Percentiles rank a stretch among this genome's conserved stretches.
Evolutionary conservation across 495 filamentous ascomycete genomes (phyloP).

Genomic region (Penicillium crystallinum): DNA sequence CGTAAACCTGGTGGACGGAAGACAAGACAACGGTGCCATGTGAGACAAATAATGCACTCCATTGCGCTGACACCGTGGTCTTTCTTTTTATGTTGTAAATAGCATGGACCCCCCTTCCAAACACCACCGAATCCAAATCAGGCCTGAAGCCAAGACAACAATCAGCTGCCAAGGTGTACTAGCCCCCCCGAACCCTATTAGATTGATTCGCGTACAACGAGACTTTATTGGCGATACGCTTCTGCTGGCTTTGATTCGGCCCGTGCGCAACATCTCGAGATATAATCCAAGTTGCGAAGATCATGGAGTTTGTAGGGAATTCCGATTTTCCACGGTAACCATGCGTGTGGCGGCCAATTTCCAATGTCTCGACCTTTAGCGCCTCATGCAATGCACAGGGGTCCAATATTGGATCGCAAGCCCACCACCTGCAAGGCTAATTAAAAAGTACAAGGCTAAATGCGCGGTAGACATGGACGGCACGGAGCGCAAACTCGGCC

Average conservation of each 20-base stretch:
- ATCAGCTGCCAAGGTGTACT: conserved; percentile 22
- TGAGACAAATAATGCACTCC: conserved; percentile 34
- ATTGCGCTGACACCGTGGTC: background rate
- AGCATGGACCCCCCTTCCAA: conserved; percentile 6
- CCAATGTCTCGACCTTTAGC: background rate
- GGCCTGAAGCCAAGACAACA: conserved; percentile 17
- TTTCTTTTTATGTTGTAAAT: background rate
- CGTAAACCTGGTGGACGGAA: conserved; percentile 21
- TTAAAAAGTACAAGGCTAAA: conserved; percentile 10
- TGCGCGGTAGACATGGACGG: conserved; percentile 13
- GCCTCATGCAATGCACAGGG: background rate
- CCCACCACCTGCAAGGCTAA: conserved; percentile 13
- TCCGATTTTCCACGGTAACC: background rate
- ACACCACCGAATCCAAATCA: background rate
- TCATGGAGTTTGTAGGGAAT: background rate
- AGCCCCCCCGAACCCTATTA: conserved; percentile 23
- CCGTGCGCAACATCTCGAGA: conserved; percentile 17
- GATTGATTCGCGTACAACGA: conserved; percentile 13
- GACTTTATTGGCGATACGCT: conserved; percentile 41
- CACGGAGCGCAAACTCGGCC: conserved; percentile 3
- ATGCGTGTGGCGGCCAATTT: background rate
- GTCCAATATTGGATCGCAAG: background rate
- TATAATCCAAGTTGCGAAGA: background rate
- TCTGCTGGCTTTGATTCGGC: conserved; percentile 21
- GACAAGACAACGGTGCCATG: conserved; percentile 16